Percentiles rank a stretch among this genome's conserved stretches.
Conservation (phyloP, 2,329 filamentous ascomycete genomes). For the Ascochyta koolunga region DNA sequence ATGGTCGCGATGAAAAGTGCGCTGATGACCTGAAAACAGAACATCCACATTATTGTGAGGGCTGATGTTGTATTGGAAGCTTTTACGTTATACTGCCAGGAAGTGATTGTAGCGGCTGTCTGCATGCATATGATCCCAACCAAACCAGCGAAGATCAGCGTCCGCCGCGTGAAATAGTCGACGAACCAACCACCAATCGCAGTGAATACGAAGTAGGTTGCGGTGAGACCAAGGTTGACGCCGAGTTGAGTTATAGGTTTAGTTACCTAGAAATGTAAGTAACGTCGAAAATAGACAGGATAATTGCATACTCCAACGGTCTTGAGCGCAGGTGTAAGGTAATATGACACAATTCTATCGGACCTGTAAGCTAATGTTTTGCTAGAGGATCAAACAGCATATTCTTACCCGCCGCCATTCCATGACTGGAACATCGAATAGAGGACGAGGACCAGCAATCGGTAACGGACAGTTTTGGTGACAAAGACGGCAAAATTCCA, state of each 20-base stretch:
- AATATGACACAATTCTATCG: slow-evolving; percentile 38
- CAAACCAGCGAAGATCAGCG: slow-evolving; percentile 54
- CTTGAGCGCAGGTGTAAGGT: slow-evolving; percentile 49
- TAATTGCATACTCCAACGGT: slow-evolving; percentile 43
- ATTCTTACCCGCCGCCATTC: slow-evolving; percentile 50
- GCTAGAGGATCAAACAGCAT: too few relatives aligned
- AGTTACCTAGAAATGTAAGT: slow-evolving; percentile 31
- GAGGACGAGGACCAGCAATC: slow-evolving; percentile 52
- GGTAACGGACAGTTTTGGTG: slow-evolving; percentile 52
- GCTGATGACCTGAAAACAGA: slow-evolving; percentile 56
- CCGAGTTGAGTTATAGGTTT: slow-evolving; percentile 49
- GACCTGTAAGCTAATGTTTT: neutral
- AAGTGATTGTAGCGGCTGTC: slow-evolving; percentile 55
- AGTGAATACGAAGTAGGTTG: slow-evolving; percentile 56
- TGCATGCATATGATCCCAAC: slow-evolving; percentile 54
- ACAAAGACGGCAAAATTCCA: slow-evolving; percentile 58
- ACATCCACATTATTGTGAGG: slow-evolving; percentile 56
- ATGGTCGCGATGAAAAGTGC: slow-evolving; percentile 56
- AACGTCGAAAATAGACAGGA: neutral
- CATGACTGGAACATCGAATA: slow-evolving; percentile 57
- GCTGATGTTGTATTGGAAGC: slow-evolving; percentile 42
- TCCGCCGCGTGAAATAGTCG: slow-evolving; percentile 52
- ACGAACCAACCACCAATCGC: slow-evolving; percentile 51
- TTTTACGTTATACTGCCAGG: slow-evolving; percentile 52
- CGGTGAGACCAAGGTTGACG: slow-evolving; percentile 53